phyloP scores from a whole-genome alignment of 2,329 filamentous ascomycete species.

The Claviceps sp. region DNA sequence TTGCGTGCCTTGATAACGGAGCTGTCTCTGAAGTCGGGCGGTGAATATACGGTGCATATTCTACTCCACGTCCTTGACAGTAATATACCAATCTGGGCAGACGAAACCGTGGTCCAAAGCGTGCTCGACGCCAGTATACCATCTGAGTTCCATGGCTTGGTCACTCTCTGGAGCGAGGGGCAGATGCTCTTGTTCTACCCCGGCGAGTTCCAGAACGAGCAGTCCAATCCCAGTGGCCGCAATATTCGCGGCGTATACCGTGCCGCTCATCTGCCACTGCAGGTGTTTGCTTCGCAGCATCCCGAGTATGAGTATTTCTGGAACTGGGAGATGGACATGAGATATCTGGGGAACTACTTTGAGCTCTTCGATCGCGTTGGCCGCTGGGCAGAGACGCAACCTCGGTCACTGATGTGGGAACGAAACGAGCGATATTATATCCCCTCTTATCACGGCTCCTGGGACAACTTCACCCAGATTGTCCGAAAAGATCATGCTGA shows the following conservation, averaged over 20 bases:
- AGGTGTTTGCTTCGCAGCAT: constrained; percentile 49
- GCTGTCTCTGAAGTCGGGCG: constrained; percentile 61
- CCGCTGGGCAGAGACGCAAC: constrained; percentile 54
- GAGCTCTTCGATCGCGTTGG: constrained; percentile 58
- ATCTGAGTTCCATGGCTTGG: constrained; percentile 66
- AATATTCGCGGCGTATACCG: constrained; percentile 59
- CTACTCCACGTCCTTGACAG: constrained; percentile 75
- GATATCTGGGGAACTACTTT: constrained; percentile 53
- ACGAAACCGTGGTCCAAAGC: constrained; percentile 57
- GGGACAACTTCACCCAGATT: constrained; percentile 56
- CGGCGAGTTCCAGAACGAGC: constrained; percentile 55
- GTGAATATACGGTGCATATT: constrained; percentile 73
- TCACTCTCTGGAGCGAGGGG: constrained; percentile 71
- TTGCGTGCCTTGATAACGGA: constrained; percentile 72
- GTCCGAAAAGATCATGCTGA: constrained; percentile 47
- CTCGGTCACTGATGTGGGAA: constrained; percentile 64
- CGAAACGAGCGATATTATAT: constrained; percentile 66
- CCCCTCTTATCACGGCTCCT: constrained; percentile 53
- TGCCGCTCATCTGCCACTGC: constrained; percentile 47
- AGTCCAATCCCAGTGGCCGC: constrained; percentile 41
- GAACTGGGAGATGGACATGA: constrained; percentile 61
- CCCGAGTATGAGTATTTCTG: constrained; percentile 54
- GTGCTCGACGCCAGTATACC: constrained; percentile 55
- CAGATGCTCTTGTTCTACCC: constrained; percentile 72
- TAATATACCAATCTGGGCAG: constrained; percentile 68